Evolutionary conservation across 371 early-diverging fungal genomes (phyloP), one percentile per base, ranked within the genome.

Genomic region (Saksenaea vasiformis): DNA sequence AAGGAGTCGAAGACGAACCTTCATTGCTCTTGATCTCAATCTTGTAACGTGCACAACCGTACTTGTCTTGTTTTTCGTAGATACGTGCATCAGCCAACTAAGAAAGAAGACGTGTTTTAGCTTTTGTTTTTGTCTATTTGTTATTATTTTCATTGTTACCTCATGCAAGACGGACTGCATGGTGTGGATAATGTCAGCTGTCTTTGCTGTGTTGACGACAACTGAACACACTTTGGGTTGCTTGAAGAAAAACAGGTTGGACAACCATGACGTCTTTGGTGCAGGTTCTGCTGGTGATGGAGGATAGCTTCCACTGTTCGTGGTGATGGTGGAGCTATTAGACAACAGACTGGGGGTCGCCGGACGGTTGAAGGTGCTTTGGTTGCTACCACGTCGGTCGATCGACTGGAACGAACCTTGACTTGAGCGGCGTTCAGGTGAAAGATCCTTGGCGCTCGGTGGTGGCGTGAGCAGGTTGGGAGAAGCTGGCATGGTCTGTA

Each of bases 221-320:
- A 79, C 53, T 2, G 72, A 70, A 54, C 80, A 76, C 3, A 77
- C 71, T 36, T 82, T 82, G 15, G 82, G 82, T 22, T 82, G 78
- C 58, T 82, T 82, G 38, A 82, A 78, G 58, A 77, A 70, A 68
- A 82, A 82, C 17, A 82, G 70, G 15, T 78, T 69, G 14, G 70
- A 68, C 0, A 82, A 65, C 82, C 82, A 82, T 2, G 76, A 75
- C 0, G 76, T 38, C 36, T 71, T 75, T 41, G 69, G 66, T 11
- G 63, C 37, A 13, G 67, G 22, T 34, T 56, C 56, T 17, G 41
- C 58, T 7, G 60, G 60, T 9, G 60, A 60, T 17, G 39, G 37
- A 38, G 58, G 58, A 13, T 37, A 37, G 19, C 31, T 60, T 9
- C 60, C 39, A 7, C 60, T 55, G 9, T 73, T 57, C 1, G 69